Evolutionary conservation across 805 yeast species (phyloP), one percentile per base, ranked within the genome.

Genomic region (Cyberlindnera bimundalis): DNA sequence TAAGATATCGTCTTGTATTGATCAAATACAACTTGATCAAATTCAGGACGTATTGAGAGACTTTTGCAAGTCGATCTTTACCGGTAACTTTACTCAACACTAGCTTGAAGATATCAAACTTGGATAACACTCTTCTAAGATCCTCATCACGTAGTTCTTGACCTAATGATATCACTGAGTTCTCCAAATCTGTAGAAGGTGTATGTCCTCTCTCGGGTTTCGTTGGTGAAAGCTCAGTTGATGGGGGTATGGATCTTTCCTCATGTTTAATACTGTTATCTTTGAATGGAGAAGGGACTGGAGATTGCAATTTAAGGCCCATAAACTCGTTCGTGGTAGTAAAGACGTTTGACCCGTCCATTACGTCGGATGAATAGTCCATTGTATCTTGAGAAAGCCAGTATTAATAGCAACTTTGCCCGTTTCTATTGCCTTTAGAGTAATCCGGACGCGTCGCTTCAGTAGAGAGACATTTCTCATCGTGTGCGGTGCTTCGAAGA

Each of bases 1-100:
- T 46, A 17, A 61, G 43, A 29, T 40, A 58, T 26, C 61, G 53
- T 45, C 67, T 59, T 10, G 73, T 55, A 20, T 65, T 62, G n/a
- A 65, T 52, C 15, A 80, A 65, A 50, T 77, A 74, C 36, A 67
- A 57, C 17, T 72, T 62, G 29, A 81, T 53, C 15, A 83, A 55
- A 42, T 84, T 73, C 30, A 84, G 56, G 0, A 73, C 57, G 55
- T 81, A 81, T 52, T 79, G 82, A 19, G 78, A 65, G 9, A 79
- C 65, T 50, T 84, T 84, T 18, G 85, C 84, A 46, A 81, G 44
- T 54, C 81, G 81, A 53, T 84, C 93, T 56, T 83, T 84, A 36
- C 91, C 91, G 2, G 76, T 71, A 20, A 83, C 56, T 34, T 72
- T 71, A 37, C 74, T 74, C 38, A 81, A 56, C 57, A 81, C 60